Evolutionary conservation across 2,329 filamentous ascomycete species (phyloP).

Genomic region (Curvularia eragrostidis): DNA sequence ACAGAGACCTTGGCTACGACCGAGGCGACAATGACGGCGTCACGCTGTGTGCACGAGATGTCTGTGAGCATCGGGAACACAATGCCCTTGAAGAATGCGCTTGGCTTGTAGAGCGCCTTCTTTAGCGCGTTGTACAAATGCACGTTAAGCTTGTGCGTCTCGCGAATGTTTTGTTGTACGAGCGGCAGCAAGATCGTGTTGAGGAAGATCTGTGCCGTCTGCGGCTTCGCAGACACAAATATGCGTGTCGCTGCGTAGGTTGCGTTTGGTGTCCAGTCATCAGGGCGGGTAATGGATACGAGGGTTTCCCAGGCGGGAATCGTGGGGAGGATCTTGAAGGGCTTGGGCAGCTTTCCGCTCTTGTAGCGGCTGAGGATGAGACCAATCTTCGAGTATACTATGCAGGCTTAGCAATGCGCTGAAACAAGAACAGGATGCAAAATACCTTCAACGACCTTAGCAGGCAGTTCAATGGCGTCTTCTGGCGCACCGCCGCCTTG

Average conservation of each 20-base stretch:
- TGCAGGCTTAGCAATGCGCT: conserved; percentile 16
- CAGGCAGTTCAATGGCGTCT: conserved; percentile 84
- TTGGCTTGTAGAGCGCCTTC: conserved; percentile 90
- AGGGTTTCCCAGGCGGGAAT: conserved; percentile 92
- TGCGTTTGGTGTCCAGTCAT: conserved; percentile 78
- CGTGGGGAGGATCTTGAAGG: conserved; percentile 94
- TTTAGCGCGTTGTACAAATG: conserved; percentile 95
- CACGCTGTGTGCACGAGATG: conserved; percentile 87
- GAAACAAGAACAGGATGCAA: background rate
- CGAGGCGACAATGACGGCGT: conserved; percentile 89
- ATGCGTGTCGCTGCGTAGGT: conserved; percentile 89
- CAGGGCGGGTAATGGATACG: conserved; percentile 81
- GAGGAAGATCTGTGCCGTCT: conserved; percentile 82
- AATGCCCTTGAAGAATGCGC: conserved; percentile 95
- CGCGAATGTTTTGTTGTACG: conserved; percentile 92
- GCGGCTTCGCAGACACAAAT: conserved; percentile 84
- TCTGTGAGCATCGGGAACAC: conserved; percentile 87
- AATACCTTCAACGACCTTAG: conserved; percentile 78
- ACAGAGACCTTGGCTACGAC: conserved; percentile 86
- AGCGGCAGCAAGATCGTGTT: conserved; percentile 85
- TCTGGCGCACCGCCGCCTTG: conserved; percentile 67
- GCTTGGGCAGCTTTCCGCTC: conserved; percentile 94
- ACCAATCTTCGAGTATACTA: conserved; percentile 89
- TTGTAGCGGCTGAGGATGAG: conserved; percentile 91
- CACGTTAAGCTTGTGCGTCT: conserved; percentile 93